phyloP scores from a whole-genome alignment of 371 early-diverging fungal species.

The Phascolomyces articulosus region DNA sequence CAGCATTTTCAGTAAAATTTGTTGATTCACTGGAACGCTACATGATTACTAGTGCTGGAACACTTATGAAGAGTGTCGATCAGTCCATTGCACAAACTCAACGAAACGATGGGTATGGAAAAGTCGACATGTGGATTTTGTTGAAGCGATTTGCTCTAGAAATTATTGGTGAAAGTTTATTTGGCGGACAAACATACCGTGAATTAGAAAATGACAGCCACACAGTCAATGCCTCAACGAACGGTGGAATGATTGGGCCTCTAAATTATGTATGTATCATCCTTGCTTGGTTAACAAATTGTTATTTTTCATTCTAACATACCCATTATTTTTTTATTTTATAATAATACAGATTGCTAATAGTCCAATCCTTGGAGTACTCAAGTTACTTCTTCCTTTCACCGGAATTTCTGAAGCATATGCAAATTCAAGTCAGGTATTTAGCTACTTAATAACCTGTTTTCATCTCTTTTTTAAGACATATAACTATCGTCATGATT shows the following conservation, averaged over 20 bases:
- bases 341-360: conserved; percentile 4
- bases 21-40: conserved; percentile 41
- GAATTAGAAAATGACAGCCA: conserved; percentile 45
- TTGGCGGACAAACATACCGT: conserved; percentile 50
- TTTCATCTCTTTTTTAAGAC: too few species aligned
- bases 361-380: conserved; percentile 2
- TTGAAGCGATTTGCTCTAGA: conserved; percentile 44
- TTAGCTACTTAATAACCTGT: too few species aligned
- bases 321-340: neutral
- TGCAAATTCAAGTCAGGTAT: neutral
- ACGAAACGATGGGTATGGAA: conserved; percentile 13
- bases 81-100: conserved; percentile 14
- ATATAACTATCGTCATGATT: neutral
- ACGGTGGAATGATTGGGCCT: neutral
- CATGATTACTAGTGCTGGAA: conserved; percentile 21
- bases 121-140: conserved; percentile 38
- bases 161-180: conserved; percentile 39
- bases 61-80: conserved; percentile 23
- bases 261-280: neutral
- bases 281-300: too few species aligned
- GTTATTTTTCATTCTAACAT: too few species aligned
- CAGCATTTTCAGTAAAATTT: conserved; percentile 46
- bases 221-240: neutral
- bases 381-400: neutral
- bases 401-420: neutral